Base-by-base conservation (phyloP, 2,329 filamentous ascomycete species). In the Hypoxylon sp. region DNA sequence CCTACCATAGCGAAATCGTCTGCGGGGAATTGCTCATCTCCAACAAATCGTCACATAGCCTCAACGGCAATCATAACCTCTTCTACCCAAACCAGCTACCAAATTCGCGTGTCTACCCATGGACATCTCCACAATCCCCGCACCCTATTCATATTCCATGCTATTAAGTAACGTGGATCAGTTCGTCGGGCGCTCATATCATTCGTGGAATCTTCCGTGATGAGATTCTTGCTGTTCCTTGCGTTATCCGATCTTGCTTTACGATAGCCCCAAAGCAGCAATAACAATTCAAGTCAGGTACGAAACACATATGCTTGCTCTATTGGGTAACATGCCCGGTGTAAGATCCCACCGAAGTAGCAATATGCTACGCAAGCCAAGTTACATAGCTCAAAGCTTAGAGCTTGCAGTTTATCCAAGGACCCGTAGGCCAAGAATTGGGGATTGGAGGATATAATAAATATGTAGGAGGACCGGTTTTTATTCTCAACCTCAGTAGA, bases 131-230 rank as follows among this genome's bases (percentile, higher is more conserved):
- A 28, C 63, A 61, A 43, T 62, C 63, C 32, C 57, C 60, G 45
- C 61, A 68, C 45, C 32, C 3, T 38, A 23, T 38, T 45, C 36
- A 61, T 63, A 66, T 25, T 21, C 32, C 45, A 46, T 45, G 28
- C 17, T 46, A 6, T 41, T 64, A 63, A 63, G 51, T 28, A 28
- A 52, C 60, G 30, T 62, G 64, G 64, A 41, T 57, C 10, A 51
- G 32, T 17, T 41, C 21, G 6, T 49, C 25, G 28, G 5, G 36
- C 53, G 4, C 10, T 41, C 36, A 30, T 34, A 19, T 50, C 60
- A 69, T 69, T 69, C 67, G 67, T 67, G 64, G 67, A 65, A 64
- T 67, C 60, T 67, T 46, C 17, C 28, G 38, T 56, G 53, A 60
- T 36, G 58, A 56, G 43, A 64, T 67, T 52, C 3, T 25, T 9